A percentile compares a stretch with the other conserved stretches of the same genome.
phyloP scores from a whole-genome alignment of 345 rosid species.

The Corchorus olitorius region DNA sequence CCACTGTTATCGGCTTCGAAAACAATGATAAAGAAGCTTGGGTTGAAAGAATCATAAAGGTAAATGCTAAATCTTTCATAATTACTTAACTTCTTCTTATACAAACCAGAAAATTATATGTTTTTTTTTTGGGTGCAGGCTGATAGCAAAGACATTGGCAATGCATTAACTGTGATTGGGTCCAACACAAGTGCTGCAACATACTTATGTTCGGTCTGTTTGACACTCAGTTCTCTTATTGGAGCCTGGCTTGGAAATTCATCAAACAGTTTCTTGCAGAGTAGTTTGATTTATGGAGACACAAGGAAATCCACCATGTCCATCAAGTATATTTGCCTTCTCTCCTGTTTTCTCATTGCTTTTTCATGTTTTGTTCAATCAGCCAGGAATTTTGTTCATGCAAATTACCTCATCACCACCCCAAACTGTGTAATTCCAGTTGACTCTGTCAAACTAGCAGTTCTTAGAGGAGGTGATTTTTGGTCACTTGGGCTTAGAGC shows the following conservation, averaged over 20 bases:
- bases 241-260: constrained; percentile 82
- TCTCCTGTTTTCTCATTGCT: constrained; percentile 60
- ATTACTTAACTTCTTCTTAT: neutral
- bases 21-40: constrained; percentile 72
- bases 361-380: constrained; percentile 78
- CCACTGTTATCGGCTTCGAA: constrained; percentile 66
- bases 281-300: constrained; percentile 61
- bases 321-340: constrained; percentile 64
- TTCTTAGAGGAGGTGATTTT: constrained; percentile 71
- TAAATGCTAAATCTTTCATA: neutral
- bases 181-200: constrained; percentile 68
- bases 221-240: constrained; percentile 72
- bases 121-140: constrained; percentile 29
- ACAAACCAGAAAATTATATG: neutral
- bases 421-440: constrained; percentile 42
- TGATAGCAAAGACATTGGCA: constrained; percentile 27
- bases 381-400: constrained; percentile 61
- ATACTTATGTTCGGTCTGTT: constrained; percentile 52
- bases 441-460: constrained; percentile 39
- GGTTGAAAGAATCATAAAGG: constrained; percentile 75
- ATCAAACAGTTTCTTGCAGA: constrained; percentile 36
- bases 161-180: constrained; percentile 50
- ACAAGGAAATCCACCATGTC: constrained; percentile 50
- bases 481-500: constrained; percentile 77
- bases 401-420: constrained; percentile 63